A percentile compares a stretch with the other conserved stretches of the same genome.
Conservation (phyloP, 192 early-diverging fungal species). For the Linnemannia elongata region DNA sequence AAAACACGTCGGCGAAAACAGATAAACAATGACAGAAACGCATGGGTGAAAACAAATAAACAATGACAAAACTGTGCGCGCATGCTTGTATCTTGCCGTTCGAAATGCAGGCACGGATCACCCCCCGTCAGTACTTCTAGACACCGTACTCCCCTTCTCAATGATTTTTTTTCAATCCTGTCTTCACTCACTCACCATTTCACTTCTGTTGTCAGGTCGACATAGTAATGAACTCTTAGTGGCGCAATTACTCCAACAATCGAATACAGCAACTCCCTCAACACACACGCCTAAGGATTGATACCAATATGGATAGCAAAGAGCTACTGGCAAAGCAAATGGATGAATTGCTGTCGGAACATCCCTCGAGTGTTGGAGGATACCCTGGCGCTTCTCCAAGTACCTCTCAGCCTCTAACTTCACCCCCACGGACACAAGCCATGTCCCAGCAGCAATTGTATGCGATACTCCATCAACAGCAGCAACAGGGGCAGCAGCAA, state of each 20-base stretch:
- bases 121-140: neutral
- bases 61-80: constrained; percentile 25
- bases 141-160: too few species aligned
- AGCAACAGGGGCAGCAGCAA: neutral
- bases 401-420: neutral
- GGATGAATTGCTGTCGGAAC: constrained; percentile 28
- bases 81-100: neutral
- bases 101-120: neutral
- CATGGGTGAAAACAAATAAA: neutral
- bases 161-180: neutral
- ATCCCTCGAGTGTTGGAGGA: constrained; percentile 20
- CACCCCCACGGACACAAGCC: neutral
- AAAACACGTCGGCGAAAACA: neutral
- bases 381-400: neutral
- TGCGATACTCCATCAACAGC: neutral
- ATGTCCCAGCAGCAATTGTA: neutral
- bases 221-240: neutral
- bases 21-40: too few species aligned
- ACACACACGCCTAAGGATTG: neutral
- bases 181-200: neutral
- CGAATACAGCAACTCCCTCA: neutral
- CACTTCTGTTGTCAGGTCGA: too few species aligned
- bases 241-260: neutral
- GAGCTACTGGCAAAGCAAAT: constrained; percentile 10
- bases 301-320: constrained; percentile 21